Conservation (phyloP, 768 basidiomycete species). For the Mycena albidolilacea region DNA sequence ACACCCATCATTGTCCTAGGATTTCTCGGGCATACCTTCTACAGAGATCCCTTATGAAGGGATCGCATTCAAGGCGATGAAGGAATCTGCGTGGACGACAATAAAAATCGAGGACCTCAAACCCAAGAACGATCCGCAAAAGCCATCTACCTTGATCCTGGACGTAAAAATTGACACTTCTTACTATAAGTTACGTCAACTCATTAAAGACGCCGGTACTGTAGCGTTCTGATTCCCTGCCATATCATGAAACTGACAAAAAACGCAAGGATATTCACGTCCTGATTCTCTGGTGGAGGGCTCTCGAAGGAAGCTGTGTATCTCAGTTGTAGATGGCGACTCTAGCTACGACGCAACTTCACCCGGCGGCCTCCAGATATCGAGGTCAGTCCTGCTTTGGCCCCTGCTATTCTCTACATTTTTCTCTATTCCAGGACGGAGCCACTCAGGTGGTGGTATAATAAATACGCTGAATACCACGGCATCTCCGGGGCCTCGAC, state of each 20-base stretch:
- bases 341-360: neutral
- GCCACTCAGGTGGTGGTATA: constrained; percentile 37
- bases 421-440: constrained; percentile 1
- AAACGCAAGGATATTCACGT: neutral
- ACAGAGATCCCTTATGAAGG: neutral
- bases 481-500: constrained; percentile 25
- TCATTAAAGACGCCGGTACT: neutral
- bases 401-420: neutral
- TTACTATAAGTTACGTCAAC: neutral
- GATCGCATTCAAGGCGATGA: neutral
- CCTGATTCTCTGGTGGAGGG: neutral
- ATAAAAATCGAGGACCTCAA: neutral
- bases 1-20: neutral
- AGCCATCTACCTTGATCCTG: neutral
- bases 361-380: constrained; percentile 9
- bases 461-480: constrained; percentile 38
- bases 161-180: constrained; percentile 1
- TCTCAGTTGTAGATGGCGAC: constrained; percentile 4
- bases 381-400: neutral
- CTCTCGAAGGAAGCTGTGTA: neutral
- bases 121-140: too few species aligned
- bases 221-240: neutral
- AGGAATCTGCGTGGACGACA: neutral
- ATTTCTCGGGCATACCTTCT: neutral
- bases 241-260: neutral